A percentile compares a stretch with the other conserved stretches of the same genome.
Conservation (phyloP, 768 basidiomycete species). For the Plicaturopsis crispa region DNA sequence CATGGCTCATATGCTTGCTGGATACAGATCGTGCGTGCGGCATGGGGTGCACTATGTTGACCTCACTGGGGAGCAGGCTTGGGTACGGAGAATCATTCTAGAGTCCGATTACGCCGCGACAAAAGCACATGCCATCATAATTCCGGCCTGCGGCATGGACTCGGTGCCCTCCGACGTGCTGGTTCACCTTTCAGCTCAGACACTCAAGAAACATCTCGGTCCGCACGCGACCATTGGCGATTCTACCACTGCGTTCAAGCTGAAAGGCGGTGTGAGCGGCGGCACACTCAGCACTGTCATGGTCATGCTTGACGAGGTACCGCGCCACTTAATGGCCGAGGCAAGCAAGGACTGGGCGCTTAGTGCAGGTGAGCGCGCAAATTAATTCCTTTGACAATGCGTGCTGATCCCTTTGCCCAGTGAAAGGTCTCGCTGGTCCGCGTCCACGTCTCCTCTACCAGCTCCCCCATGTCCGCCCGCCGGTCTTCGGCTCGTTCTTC, state of each 20-base stretch:
- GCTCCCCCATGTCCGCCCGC: slow-evolving; percentile 24
- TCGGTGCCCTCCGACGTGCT: slow-evolving; percentile 71
- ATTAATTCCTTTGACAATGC: background rate
- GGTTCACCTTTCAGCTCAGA: slow-evolving; percentile 61
- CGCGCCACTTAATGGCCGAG: slow-evolving; percentile 24
- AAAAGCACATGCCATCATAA: slow-evolving; percentile 64
- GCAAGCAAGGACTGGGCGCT: slow-evolving; percentile 29
- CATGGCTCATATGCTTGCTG: background rate
- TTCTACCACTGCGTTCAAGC: slow-evolving; percentile 47
- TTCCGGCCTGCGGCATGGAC: slow-evolving; percentile 75
- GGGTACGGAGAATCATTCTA: slow-evolving; percentile 55
- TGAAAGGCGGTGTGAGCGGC: slow-evolving; percentile 49
- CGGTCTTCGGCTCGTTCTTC: slow-evolving; percentile 31
- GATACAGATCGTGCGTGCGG: slow-evolving; percentile 56
- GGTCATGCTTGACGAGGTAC: slow-evolving; percentile 29
- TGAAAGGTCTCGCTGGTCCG: slow-evolving; percentile 22
- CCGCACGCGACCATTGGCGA: slow-evolving; percentile 32
- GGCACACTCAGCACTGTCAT: slow-evolving; percentile 46
- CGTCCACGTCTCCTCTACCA: slow-evolving; percentile 23
- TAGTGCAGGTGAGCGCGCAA: slow-evolving; percentile 29
- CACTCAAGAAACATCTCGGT: slow-evolving; percentile 43
- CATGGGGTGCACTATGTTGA: slow-evolving; percentile 83
- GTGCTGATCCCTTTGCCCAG: slow-evolving; percentile 12
- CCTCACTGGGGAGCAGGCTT: slow-evolving; percentile 65
- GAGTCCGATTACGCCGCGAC: slow-evolving; percentile 67